Base-by-base conservation (phyloP, 2,329 filamentous ascomycete genomes). In the Trichoderma hamatum region DNA sequence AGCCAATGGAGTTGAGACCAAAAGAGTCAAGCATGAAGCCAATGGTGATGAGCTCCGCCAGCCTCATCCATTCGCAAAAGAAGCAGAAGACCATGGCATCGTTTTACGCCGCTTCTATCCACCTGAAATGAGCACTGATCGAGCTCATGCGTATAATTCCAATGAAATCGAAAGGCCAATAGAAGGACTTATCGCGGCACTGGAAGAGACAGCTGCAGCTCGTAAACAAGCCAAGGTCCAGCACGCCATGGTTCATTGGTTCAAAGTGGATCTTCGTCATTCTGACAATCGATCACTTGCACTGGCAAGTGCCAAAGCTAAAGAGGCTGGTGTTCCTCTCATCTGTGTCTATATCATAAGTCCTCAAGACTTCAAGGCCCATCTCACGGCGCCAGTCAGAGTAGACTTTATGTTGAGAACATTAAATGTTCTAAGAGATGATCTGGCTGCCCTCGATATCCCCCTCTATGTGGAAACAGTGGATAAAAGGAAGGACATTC, bases 371-470 rank as follows among this genome's bases (percentile, higher is more conserved):
- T 92, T 92, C 74, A 89, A 93, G 72, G 94, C 94, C 1, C 94
- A 97, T 79, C 77, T 92, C 30, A 90, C 88, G 1, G 86, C 91
- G 11, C 87, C 92, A 0, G 87, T 89, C 0, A 86, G 93, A 9
- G 89, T 97, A 4, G 93, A 97, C 76, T 94, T 97, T 69, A 90
- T 90, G 71, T 77, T 97, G n/a, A 84, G 94, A 39, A 92, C 89
- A 0, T 79, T 97, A 67, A 81, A 83, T 36, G 81, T 89, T 1
- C 76, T 97, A 69, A 88, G 88, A 73, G 76, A 82, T 14, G 92
- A 94, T 73, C 78, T 97, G 58, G 88, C 81, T 0, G 85, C 87
- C 72, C 78, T 94, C 55, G 86, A 93, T 73, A 94, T 97, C 24
- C 94, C 94, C 0, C 79, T 97, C 2, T 88, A 92, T 73, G 85